Evolutionary conservation across 2,329 filamentous ascomycete genomes (phyloP).

Genomic region (Fusarium keratoplasticum): DNA sequence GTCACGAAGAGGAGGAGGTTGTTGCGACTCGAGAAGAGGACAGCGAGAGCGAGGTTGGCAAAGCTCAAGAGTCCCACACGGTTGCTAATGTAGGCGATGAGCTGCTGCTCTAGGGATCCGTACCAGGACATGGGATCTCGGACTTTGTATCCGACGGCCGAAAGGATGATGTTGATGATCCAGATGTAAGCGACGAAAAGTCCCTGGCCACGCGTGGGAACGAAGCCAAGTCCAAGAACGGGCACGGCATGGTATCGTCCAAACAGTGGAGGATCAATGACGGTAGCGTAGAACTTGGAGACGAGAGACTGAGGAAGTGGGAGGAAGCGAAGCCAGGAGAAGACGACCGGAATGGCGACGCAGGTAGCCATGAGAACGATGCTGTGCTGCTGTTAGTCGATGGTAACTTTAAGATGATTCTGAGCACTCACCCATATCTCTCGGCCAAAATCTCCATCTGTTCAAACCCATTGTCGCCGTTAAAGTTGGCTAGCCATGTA

Average conservation of each 20-base stretch:
- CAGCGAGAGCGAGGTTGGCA: constrained; percentile 51
- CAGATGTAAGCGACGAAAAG: constrained; percentile 55
- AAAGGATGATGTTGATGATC: constrained; percentile 53
- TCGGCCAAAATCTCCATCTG: not conserved
- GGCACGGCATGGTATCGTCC: constrained; percentile 10
- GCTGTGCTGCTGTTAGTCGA: not conserved
- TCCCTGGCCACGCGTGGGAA: constrained; percentile 54
- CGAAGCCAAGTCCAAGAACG: constrained; percentile 26
- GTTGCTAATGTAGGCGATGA: constrained; percentile 51
- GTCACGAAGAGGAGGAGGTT: constrained; percentile 60
- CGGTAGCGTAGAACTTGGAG: constrained; percentile 24
- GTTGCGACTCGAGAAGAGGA: constrained; percentile 59
- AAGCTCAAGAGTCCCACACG: constrained; percentile 55
- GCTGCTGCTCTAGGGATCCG: constrained; percentile 35
- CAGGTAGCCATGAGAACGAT: not conserved
- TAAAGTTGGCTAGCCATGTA: not conserved
- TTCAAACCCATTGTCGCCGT: not conserved
- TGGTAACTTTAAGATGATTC: no score
- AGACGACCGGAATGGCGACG: not conserved
- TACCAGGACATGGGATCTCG: constrained; percentile 46
- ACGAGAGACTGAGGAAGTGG: not conserved
- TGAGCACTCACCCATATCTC: not conserved
- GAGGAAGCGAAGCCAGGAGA: constrained; percentile 6
- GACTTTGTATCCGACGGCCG: constrained; percentile 43
- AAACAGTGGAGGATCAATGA: constrained; percentile 27